Evolutionary conservation across 1,284 basidiomycete species (phyloP), one percentile per base, ranked within the genome.

Genomic region (Trichosporon coremiiforme): DNA sequence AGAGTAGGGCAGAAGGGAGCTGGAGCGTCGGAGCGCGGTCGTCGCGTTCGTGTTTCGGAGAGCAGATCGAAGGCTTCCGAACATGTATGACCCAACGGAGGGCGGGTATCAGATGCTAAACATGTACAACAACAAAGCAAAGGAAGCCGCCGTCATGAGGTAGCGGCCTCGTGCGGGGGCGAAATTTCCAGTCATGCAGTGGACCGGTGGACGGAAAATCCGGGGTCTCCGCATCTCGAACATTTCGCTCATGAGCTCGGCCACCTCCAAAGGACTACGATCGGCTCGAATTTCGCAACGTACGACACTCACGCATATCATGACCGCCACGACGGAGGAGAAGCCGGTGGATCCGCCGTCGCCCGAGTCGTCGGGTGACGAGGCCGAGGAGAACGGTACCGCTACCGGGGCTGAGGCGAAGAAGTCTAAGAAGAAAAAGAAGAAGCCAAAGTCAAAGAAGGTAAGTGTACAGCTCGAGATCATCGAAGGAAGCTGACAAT

Each of bases 401-500:
- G 17, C 10, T n/a, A 64, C 13, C 38, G 57, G 57, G 15, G 65
- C 57, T 1, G 67, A 55, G 7, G 53, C 47, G 9, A 65, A 62
- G 7, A 50, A 31, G 3, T 22, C 50, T 38, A 72, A 70, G 67
- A 68, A 70, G 66, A 73, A 73, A 70, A 73, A 73, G 70, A 71
- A 71, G 29, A 73, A 73, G 68, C 66, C 68, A 55, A 73, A 73
- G 68, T 66, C 55, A 22, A 72, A 72, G 67, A 68, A 70, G 66
- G 68, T 64, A 29, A 7, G 36, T 38, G 9, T 38, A 13, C 36
- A n/a, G 70, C 13, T n/a, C 31, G 22, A 12, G 38, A 22, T 13
- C 31, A 65, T 7, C 1, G 12, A 3, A 4, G 9, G 47, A 25
- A 25, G n/a, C 64, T 65, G 64, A 65, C 64, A 50, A 1, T 1